Base-by-base conservation (phyloP, 331 rosid genomes). In the Stylosanthes scabra region DNA sequence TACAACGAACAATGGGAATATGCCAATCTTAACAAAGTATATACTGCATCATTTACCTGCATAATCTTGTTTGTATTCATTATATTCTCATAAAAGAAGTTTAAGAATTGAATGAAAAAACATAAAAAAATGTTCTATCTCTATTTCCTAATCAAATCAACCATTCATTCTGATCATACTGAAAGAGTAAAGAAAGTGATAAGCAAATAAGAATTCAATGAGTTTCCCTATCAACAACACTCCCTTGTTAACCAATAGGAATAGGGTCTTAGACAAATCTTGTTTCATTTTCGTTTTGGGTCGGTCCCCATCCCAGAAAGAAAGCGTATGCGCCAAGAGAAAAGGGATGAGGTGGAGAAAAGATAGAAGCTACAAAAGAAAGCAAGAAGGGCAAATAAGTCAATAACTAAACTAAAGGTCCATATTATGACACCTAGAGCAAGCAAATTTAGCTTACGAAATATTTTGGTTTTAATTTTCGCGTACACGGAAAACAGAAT, bases 401-500 rank as follows among this genome's bases (percentile, higher is more conserved):
- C 25, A 20, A 20, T 20, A 20, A 20, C 25, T 20, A 20, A 51
- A 49, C 39, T 34, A 34, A 51, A 49, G 59, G 54, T 72, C 63
- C 74, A 9, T 27, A 55, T 57, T 63, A 15, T 14, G 60, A 57
- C 45, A 44, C 40, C 72, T 55, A 55, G 60, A 55, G 14, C 13
- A 31, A 69, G 68, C 39, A 2, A 15, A 37, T 58, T 28, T 66
- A 71, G 68, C 68, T 76, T 59, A 14, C 58, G 10, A 54, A 49
- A 42, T 55, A 64, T 70, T 40, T 15, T 20, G n/a, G 4, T 11
- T 50, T 55, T 74, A 62, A 49, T 71, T 41, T 65, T 65, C 4
- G 56, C 85, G 75, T 76, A 51, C 71, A 76, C 74, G 78, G 27
- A 66, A 75, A 51, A 59, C 73, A n/a, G 47, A 61, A 29, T 31